These are phyloP conservation scores for Graphilbum fragrans DNA, from an alignment of 2,329 filamentous ascomycete genomes.

Conservation along the genomic window DNA sequence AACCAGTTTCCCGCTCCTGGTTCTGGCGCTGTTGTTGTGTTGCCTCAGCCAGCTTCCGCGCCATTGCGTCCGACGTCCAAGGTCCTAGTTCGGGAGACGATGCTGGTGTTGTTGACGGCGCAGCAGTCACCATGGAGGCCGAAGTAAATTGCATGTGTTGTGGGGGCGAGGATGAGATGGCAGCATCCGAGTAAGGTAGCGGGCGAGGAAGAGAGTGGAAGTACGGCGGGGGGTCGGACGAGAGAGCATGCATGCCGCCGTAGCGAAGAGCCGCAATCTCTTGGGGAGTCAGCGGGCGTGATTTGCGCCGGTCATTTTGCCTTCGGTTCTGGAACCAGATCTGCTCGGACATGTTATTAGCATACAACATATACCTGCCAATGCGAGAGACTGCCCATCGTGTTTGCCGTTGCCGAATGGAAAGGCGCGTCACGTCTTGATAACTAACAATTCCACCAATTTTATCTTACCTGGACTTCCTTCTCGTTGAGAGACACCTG, in stretches of 20 bases:
- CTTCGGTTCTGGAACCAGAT: constrained; percentile 97
- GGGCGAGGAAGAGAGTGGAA: constrained; percentile 7
- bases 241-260: constrained; percentile 38
- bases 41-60: constrained; percentile 5
- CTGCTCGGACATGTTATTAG: constrained; percentile 30
- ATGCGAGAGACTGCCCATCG: no score
- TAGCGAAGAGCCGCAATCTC: constrained; percentile 55
- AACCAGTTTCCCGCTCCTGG: background rate
- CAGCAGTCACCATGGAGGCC: constrained; percentile 1
- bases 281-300: constrained; percentile 66
- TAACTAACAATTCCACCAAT: constrained; percentile 1
- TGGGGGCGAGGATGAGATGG: constrained; percentile 8
- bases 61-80: constrained; percentile 10
- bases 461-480: constrained; percentile 93
- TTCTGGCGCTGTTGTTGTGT: background rate
- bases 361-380: background rate
- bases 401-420: no score
- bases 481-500: constrained; percentile 86
- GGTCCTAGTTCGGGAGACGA: constrained; percentile 13
- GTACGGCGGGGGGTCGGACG: constrained; percentile 28
- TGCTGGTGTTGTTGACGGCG: constrained; percentile 10
- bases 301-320: constrained; percentile 85
- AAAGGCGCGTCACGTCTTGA: no score
- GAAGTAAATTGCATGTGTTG: constrained; percentile 6
- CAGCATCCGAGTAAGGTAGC: constrained; percentile 7